phyloP scores from a whole-genome alignment of 192 early-diverging fungal genomes.

The Rhizophagus sp. region DNA sequence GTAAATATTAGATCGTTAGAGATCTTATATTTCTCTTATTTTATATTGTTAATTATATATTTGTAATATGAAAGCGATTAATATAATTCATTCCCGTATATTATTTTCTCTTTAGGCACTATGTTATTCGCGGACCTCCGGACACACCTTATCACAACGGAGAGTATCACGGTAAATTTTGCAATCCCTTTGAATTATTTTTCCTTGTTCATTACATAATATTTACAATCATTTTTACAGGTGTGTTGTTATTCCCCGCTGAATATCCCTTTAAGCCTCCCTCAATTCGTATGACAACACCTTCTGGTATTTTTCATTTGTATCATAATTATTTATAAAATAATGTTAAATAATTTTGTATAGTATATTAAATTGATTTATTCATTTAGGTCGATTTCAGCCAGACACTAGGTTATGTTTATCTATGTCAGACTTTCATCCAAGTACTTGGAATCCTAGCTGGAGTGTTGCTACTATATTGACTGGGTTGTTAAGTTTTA shows the following conservation, averaged over 20 bases:
- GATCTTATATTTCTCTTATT: neutral
- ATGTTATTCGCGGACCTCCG: conserved; percentile 94
- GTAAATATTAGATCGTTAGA: conserved; percentile 44
- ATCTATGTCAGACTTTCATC: conserved; percentile 97
- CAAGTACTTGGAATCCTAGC: conserved; percentile 92
- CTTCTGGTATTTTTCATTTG: conserved; percentile 36
- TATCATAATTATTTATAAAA: neutral
- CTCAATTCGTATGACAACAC: conserved; percentile 81
- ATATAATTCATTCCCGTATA: neutral
- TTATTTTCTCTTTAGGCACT: conserved; percentile 69
- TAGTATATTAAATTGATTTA: neutral
- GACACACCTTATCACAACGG: conserved; percentile 91
- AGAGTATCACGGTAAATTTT: conserved; percentile 85
- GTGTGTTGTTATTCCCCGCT: conserved; percentile 81
- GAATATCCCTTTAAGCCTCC: conserved; percentile 97
- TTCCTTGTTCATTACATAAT: neutral
- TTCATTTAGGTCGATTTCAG: conserved; percentile 81
- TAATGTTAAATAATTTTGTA: neutral
- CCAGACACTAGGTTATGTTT: conserved; percentile 90
- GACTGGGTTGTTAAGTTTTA: conserved; percentile 93
- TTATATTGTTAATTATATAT: neutral
- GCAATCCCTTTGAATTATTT: neutral
- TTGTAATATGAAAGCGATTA: neutral
- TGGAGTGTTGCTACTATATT: conserved; percentile 98
- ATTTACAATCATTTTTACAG: conserved; percentile 35